These are phyloP conservation scores for Elaeis guineensis DNA, from an alignment of 176 grass and related monocot species.

Conservation along the genomic window DNA sequence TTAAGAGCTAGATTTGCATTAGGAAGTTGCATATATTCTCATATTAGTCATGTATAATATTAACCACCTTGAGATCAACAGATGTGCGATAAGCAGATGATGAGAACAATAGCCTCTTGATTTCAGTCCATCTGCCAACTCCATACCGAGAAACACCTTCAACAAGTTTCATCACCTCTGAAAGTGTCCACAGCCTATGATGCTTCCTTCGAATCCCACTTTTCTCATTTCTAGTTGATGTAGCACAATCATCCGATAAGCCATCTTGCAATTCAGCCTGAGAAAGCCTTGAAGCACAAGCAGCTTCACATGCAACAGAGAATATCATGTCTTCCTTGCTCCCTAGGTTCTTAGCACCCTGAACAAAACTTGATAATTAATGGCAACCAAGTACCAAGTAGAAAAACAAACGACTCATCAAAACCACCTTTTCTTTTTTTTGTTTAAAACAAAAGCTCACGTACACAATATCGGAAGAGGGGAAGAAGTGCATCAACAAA, in stretches of 20 bases:
- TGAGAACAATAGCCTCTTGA: conserved; percentile 20
- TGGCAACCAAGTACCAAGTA: too few relatives aligned
- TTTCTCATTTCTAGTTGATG: not conserved
- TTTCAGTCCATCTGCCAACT: conserved; percentile 27
- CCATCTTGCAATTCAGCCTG: not conserved
- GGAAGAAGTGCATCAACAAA: too few relatives aligned
- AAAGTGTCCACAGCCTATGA: conserved; percentile 18
- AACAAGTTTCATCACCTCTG: conserved; percentile 26
- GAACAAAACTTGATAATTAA: not conserved
- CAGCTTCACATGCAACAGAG: not conserved
- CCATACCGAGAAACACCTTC: conserved; percentile 25
- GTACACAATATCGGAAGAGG: too few relatives aligned
- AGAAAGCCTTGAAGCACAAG: not conserved
- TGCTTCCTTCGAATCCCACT: conserved; percentile 15
- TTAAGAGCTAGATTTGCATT: not conserved
- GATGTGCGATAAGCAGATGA: conserved; percentile 19
- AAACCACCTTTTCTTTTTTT: too few relatives aligned
- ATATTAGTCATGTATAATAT: not conserved
- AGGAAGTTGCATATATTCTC: not conserved
- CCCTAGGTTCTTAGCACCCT: conserved; percentile 2
- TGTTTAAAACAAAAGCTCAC: too few relatives aligned
- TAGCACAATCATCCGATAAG: conserved; percentile 4
- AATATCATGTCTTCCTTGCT: conserved; percentile 3
- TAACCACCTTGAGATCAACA: conserved; percentile 26
- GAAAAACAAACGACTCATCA: too few relatives aligned